Base-by-base conservation (phyloP, 1,139 yeast species). In the Scheffersomyces illinoinensis region DNA sequence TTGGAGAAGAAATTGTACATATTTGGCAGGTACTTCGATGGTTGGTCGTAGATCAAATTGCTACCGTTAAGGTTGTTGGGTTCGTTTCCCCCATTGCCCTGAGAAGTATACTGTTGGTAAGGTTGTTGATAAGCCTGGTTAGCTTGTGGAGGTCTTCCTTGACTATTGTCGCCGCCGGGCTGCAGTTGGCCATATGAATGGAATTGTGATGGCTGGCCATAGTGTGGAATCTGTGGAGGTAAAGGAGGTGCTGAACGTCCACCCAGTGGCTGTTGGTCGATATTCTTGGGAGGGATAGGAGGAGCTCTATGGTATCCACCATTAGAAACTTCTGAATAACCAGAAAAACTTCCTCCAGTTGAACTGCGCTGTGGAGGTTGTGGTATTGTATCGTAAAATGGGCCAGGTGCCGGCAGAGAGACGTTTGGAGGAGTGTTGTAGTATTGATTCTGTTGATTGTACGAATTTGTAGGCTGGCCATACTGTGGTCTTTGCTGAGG, bases 1-100 rank as follows among this genome's bases (percentile, higher is more conserved):
- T 56, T 58, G 57, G 64, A 73, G 61, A 81, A 81, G 59, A 76
- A 79, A 62, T 78, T 75, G 63, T 81, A 81, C 83, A 81, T 81
- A 61, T 78, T 73, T 1, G 85, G 84, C 62, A 78, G 78, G 65
- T 81, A 81, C 1, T 81, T 77, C 0, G 84, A 80, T 1, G 85
- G 85, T 58, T 81, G 81, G 62, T 79, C 78, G 68, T 81, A 81
- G 58, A 81, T 81, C 59, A 79, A 69, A 47, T 68, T 71, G 24
- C 52, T 51, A 54, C 59, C 50, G 48, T 59, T 50, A 8, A 19
- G 52, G 49, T 23, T 54, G 52, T 26, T 56, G 63, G 21, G 61
- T 53, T 54, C 57, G 17, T 33, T 33, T 33, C 43, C 43, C 2
- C 43, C 43, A 8, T 10, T 33, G 43, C 43, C 43, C 43, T 33